Conservation (phyloP, 2,329 filamentous ascomycete genomes). For the Colletotrichum horii region DNA sequence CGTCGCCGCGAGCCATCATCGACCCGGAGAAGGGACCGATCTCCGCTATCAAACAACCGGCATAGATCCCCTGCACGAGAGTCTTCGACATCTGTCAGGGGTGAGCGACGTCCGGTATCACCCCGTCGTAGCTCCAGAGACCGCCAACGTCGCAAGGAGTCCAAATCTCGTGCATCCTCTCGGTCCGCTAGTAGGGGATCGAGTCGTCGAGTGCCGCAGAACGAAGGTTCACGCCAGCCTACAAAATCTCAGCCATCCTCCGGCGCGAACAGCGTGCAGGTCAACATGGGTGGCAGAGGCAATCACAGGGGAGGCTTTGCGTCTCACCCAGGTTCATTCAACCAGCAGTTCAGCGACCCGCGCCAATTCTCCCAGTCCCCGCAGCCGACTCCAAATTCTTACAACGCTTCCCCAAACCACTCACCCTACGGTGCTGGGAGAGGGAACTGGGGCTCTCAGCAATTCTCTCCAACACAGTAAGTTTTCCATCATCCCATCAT, state of each 20-base stretch:
- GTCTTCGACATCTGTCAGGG: neutral
- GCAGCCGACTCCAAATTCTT: conserved; percentile 57
- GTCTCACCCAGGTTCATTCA: conserved; percentile 36
- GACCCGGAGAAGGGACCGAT: conserved; percentile 4
- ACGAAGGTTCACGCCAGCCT: conserved; percentile 2
- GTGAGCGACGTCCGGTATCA: neutral
- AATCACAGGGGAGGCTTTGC: conserved; percentile 34
- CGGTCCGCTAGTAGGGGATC: conserved; percentile 21
- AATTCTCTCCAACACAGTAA: conserved; percentile 42
- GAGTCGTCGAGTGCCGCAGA: conserved; percentile 2
- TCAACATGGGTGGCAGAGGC: conserved; percentile 38
- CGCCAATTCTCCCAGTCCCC: conserved; percentile 63
- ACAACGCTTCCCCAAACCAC: conserved; percentile 62
- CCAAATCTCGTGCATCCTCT: conserved; percentile 10
- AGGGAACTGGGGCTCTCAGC: conserved; percentile 54
- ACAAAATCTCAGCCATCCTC: conserved; percentile 29
- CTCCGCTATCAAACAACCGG: conserved; percentile 8
- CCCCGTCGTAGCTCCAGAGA: conserved; percentile 13
- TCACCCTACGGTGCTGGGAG: conserved; percentile 64
- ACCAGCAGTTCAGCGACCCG: conserved; percentile 36
- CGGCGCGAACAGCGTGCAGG: conserved; percentile 38
- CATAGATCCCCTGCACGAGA: neutral
- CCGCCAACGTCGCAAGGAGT: neutral
- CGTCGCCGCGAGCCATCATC: conserved; percentile 12
- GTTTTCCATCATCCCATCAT: neutral